Conservation (phyloP, 306 rosid species). For the Rosa chinensis region DNA sequence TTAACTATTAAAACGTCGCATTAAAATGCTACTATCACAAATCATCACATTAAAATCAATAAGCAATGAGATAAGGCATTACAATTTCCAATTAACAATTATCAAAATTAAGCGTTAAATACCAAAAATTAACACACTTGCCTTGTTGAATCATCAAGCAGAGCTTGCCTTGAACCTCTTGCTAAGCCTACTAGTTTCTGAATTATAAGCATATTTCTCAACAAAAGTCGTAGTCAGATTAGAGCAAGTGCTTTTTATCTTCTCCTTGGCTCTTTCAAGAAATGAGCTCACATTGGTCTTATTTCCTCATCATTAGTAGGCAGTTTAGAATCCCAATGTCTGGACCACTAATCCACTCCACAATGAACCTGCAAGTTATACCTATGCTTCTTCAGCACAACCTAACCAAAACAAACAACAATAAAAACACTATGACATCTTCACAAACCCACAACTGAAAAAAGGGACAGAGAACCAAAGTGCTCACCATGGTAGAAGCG, state of each 20-base stretch:
- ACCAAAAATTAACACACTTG: not conserved
- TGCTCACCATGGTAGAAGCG: conserved; percentile 40
- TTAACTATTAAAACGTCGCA: no score
- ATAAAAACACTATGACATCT: no score
- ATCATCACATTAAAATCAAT: no score
- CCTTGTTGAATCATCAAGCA: not conserved
- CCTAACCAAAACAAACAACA: conserved; percentile 32
- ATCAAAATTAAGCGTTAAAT: no score
- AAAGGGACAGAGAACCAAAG: no score
- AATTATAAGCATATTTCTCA: no score
- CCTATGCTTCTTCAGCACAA: conserved; percentile 43
- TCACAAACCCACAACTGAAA: no score
- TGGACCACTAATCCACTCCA: conserved; percentile 70
- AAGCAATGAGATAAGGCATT: no score
- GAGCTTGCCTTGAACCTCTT: not conserved
- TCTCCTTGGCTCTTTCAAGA: not conserved
- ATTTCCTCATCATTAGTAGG: conserved; percentile 7
- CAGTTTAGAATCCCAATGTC: conserved; percentile 25
- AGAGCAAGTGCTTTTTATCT: not conserved
- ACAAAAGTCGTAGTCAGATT: not conserved
- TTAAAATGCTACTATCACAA: no score
- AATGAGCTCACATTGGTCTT: conserved; percentile 33
- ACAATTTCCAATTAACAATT: no score
- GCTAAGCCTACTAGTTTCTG: not conserved
- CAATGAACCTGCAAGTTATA: conserved; percentile 43